Evolutionary conservation across 257 asterid genomes (phyloP).

Genomic region (Solanum lycopersicoides): DNA sequence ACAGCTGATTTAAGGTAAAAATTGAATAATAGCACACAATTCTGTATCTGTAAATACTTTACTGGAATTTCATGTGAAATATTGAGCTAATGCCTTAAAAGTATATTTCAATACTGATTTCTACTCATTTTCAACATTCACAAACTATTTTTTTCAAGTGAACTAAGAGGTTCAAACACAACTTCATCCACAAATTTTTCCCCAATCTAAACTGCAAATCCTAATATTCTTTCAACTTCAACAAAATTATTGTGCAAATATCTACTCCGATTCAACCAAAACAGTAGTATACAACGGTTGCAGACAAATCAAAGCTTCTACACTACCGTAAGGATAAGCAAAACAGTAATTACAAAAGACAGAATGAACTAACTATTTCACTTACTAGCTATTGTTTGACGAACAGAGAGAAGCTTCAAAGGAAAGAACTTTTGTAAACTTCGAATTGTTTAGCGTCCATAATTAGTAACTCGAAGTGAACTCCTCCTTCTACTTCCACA

Average conservation of each 20-base stretch:
- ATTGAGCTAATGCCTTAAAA: background rate
- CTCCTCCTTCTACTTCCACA: background rate
- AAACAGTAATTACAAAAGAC: background rate
- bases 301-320: background rate
- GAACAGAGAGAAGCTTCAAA: background rate
- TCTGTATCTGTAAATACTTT: background rate
- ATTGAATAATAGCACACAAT: background rate
- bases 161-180: background rate
- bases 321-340: background rate
- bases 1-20: background rate
- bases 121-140: background rate
- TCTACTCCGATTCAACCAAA: background rate
- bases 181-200: background rate
- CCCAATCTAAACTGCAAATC: background rate
- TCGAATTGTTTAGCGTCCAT: constrained; percentile 68
- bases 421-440: constrained; percentile 40
- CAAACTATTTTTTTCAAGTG: background rate
- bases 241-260: background rate
- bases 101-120: background rate
- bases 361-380: background rate
- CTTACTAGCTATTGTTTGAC: background rate
- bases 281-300: background rate
- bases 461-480: background rate
- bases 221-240: background rate
- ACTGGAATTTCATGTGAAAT: background rate